Evolutionary conservation across 2,329 filamentous ascomycete genomes (phyloP).

Genomic region (Pseudogymnoascus sp.): DNA sequence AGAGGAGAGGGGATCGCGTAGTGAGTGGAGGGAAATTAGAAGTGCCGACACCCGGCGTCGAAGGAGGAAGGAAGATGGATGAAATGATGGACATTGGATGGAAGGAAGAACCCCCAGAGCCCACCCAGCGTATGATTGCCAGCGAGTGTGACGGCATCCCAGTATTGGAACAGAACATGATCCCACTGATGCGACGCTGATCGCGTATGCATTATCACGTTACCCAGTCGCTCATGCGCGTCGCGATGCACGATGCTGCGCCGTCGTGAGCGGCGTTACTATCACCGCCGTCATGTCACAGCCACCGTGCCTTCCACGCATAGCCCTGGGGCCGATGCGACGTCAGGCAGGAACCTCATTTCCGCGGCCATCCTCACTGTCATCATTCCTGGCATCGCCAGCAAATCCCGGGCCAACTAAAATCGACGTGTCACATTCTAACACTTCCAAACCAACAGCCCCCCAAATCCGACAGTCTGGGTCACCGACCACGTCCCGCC

Average conservation of each 20-base stretch:
- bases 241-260: neutral
- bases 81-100: neutral
- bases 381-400: neutral
- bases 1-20: neutral
- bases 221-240: neutral
- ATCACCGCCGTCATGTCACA: neutral
- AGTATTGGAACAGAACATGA: neutral
- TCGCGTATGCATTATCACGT: neutral
- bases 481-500: neutral
- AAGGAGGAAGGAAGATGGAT: neutral
- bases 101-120: neutral
- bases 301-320: neutral
- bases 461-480: neutral
- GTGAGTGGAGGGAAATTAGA: neutral
- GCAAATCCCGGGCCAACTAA: neutral
- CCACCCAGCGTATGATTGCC: neutral
- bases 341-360: neutral
- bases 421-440: neutral
- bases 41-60: neutral
- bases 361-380: neutral
- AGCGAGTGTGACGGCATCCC: neutral
- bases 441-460: neutral
- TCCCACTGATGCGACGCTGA: neutral
- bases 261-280: neutral
- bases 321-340: neutral